Conservation (phyloP, 176 grass and related monocot genomes). For the Poa pratensis region DNA sequence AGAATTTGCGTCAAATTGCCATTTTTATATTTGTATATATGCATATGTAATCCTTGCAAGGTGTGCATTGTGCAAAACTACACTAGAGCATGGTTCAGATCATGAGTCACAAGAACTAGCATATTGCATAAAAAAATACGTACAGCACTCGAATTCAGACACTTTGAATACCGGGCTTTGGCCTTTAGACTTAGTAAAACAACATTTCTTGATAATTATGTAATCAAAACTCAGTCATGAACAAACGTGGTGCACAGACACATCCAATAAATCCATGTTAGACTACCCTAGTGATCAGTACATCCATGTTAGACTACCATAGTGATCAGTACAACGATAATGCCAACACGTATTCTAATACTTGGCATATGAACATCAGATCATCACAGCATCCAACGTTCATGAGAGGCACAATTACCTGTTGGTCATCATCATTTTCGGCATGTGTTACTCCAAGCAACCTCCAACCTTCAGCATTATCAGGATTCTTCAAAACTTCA, state of each 20-base stretch:
- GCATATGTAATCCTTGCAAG: slow-evolving; percentile 21
- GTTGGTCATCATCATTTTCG: slow-evolving; percentile 99
- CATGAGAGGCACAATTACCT: slow-evolving; percentile 56
- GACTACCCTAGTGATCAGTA: not conserved
- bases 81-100: slow-evolving; percentile 19
- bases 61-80: not conserved
- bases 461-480: slow-evolving; percentile 97
- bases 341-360: slow-evolving; percentile 15
- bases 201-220: not conserved
- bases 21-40: slow-evolving; percentile 14
- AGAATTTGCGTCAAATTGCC: not conserved
- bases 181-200: slow-evolving; percentile 16
- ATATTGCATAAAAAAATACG: slow-evolving; percentile 17
- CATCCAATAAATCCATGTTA: slow-evolving; percentile 18
- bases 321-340: not conserved
- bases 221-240: slow-evolving; percentile 13
- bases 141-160: slow-evolving; percentile 24
- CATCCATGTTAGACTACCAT: not conserved
- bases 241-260: slow-evolving; percentile 24
- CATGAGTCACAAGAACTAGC: slow-evolving; percentile 35
- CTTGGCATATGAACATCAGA: slow-evolving; percentile 32
- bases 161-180: not conserved
- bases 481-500: slow-evolving; percentile 96
- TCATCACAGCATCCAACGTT: not conserved
- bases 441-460: slow-evolving; percentile 96